Base-by-base conservation (phyloP, 495 filamentous ascomycete genomes). In the Hypoxylon crocopeplum region DNA sequence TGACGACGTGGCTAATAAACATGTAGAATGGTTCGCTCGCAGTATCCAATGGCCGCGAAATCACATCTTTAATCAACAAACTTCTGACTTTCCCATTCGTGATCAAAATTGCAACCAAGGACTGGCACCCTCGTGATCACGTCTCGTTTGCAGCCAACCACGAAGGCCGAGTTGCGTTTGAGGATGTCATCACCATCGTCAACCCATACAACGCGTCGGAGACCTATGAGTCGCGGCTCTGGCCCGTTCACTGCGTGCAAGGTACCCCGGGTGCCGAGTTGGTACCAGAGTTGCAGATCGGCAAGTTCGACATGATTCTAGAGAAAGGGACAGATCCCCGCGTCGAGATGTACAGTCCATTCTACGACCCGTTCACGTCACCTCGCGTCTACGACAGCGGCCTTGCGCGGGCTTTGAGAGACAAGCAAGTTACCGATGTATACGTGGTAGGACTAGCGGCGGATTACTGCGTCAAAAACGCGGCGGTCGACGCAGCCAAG, bases 261-360 rank as follows among this genome's bases (percentile, higher is more conserved):
- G 77, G 77, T 24, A 93, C 87, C 0, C 71, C 76, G 4, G 94
- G 94, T 19, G 88, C 90, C 1, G 82, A 84, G 40, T 77, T 98
- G 25, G 79, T 94, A 13, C 82, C 86, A 0, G 93, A 94, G 72
- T 79, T 98, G 15, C 79, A 91, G 56, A 46, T 66, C 12, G 64
- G 66, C 13, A 80, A 77, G 32, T 56, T 95, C 45, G 81, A 94
- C 67, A 56, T 74, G 21, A 73, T 89, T 34, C 77, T 96, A 34
- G 79, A 89, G 56, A 98, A 98, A 73, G 94, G 94, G 27, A 79
- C 78, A 60, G 80, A 91, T 56, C 60, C 78, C 27, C 77, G 80
- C 37, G 80, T 95, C 7, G 94, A 98, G 74, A 96, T 96, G 90
- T 98, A 97, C 72, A 90, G 86, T 44, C 91, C 84, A 2, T 97